These are phyloP conservation scores for Lactarius quietus DNA, from an alignment of 768 basidiomycete genomes.

Conservation along the genomic window DNA sequence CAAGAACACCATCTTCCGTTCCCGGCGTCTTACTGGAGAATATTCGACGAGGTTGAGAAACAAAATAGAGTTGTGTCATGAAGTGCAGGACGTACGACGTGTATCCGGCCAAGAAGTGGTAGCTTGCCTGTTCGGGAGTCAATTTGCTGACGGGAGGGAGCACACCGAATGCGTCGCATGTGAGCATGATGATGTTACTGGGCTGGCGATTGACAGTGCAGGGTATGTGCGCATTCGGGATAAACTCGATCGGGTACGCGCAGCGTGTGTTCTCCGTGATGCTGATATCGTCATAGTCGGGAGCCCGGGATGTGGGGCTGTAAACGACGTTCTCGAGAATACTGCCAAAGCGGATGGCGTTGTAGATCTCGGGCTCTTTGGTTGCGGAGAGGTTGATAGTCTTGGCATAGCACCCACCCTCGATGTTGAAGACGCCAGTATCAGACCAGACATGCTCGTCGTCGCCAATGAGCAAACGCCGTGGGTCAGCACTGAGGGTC, in stretches of 20 bases:
- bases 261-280: constrained; percentile 99
- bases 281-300: constrained; percentile 94
- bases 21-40: constrained; percentile 88
- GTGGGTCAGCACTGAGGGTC: constrained; percentile 94
- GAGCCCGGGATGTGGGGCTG: constrained; percentile 71
- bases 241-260: constrained; percentile 98
- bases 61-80: not conserved
- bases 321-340: constrained; percentile 99
- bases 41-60: constrained; percentile 23
- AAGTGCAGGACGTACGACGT: constrained; percentile 59
- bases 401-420: constrained; percentile 99
- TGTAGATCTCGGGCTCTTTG: constrained; percentile 98
- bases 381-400: constrained; percentile 93
- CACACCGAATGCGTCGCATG: constrained; percentile 97
- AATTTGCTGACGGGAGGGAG: constrained; percentile 94
- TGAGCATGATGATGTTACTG: constrained; percentile 93
- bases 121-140: constrained; percentile 91
- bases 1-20: constrained; percentile 95
- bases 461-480: constrained; percentile 92
- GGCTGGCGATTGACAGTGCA: constrained; percentile 86
- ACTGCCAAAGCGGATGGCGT: constrained; percentile 90
- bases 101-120: constrained; percentile 97
- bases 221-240: constrained; percentile 92
- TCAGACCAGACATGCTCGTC: constrained; percentile 99
- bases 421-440: constrained; percentile 98